phyloP scores from a whole-genome alignment of 2,329 filamentous ascomycete species.

The Waltergamsia citrina region DNA sequence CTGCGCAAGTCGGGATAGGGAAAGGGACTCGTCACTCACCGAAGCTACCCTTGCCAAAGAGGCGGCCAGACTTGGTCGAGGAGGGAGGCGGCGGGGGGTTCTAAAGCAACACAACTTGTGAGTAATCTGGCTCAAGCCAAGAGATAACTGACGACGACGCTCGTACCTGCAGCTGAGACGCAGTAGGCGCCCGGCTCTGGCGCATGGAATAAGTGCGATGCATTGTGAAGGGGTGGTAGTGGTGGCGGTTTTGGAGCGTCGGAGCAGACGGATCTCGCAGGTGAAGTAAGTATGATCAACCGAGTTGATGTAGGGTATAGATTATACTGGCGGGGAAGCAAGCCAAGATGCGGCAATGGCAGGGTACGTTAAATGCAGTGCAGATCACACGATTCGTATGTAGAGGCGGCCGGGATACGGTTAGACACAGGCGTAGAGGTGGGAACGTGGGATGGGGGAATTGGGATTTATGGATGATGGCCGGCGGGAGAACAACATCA shows the following conservation, averaged over 20 bases:
- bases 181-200: constrained; percentile 90
- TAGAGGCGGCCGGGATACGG: no score
- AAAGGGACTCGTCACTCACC: constrained; percentile 67
- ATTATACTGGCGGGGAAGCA: not conserved
- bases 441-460: not conserved
- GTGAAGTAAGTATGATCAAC: not conserved
- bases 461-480: constrained; percentile 1
- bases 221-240: constrained; percentile 45
- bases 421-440: no score
- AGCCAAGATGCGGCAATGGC: no score
- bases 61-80: constrained; percentile 78
- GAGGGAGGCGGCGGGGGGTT: constrained; percentile 90
- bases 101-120: constrained; percentile 32
- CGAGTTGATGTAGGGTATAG: not conserved
- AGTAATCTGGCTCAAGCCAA: not conserved
- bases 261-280: not conserved
- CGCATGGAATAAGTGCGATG: constrained; percentile 99
- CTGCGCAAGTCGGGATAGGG: not conserved
- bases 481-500: no score
- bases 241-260: not conserved
- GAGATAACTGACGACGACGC: not conserved
- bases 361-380: no score
- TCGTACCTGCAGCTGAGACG: constrained; percentile 59
- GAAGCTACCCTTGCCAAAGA: constrained; percentile 80
- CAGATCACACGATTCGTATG: no score